Evolutionary conservation across 208 protist species (phyloP), one percentile per base, ranked within the genome.

Genomic region (Wallacemonas sp.): DNA sequence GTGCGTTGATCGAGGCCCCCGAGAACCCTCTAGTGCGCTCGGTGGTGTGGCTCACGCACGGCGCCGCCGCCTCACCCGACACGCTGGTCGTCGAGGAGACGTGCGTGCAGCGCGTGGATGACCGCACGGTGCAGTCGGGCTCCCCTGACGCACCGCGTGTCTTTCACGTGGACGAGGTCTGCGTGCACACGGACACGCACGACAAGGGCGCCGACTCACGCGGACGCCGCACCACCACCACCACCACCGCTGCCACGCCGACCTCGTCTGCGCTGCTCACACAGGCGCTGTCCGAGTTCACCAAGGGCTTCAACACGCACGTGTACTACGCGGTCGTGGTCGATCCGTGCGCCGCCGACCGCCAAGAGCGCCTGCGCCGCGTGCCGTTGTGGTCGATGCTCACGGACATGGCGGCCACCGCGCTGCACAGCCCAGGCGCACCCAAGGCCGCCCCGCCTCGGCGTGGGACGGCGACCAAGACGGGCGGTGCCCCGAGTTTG

Each of bases 351-450:
- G 63, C 69, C 44, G 59, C 26, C 4, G 52, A 59, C 28, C 26
- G 52, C 3, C 32, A 55, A 4, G 39, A 45, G 42, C 74, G 75
- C 14, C 48, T 86, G 69, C 25, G 73, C 33, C 57, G 45, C 1
- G 75, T 69, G 3, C 76, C 80, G 5, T 39, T 79, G 2, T 82
- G 80, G 80, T 20, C 45, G 0, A 57, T 57, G 31, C 52, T 82
- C 26, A 36, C 28, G 3, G 57, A 66, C 29, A 61, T 86, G 50
- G 72, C 77, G 8, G 64, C 48, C 11, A 39, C 49, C 14, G n/a
- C 57, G n/a, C 38, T 59, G 49, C 2, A 16, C 22, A 48, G 23
- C n/a, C n/a, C n/a, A n/a, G n/a, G n/a, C n/a, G n/a, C n/a, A n/a
- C n/a, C n/a, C n/a, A n/a, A n/a, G n/a, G n/a, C n/a, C n/a, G n/a